Evolutionary conservation across 495 filamentous ascomycete species (phyloP), one percentile per base, ranked within the genome.

Genomic region (Cercophora samala): DNA sequence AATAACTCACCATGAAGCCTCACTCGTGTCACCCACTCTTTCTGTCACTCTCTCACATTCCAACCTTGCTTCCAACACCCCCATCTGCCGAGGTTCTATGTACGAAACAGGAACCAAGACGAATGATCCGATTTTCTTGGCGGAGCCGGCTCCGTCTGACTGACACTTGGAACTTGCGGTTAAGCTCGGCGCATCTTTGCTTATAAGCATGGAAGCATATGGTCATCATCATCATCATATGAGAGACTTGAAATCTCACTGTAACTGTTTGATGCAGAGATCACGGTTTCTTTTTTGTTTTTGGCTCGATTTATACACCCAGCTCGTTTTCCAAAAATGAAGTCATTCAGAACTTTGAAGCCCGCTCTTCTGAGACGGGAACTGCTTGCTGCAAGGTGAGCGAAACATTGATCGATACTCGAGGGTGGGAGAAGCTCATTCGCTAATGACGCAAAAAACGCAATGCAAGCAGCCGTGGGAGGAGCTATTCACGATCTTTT

Each of bases 351-450:
- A 29, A 29, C 21, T 42, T 46, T 62, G n/a, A 37, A 29, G 17
- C 60, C 24, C 4, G 24, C n/a, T 13, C 29, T 29, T 8, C 9
- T 25, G 18, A 37, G 13, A 19, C 46, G 29, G 19, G 24, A 60
- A 15, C n/a, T 64, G 42, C 17, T 19, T 56, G 63, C 51, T 53
- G 69, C 52, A 66, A 69, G 22, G 17, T 72, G 23, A 72, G 11
- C 42, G 23, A 71, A 8, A 18, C 15, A 32, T 52, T 46, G 62
- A 18, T 52, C 3, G 53, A 11, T 32, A n/a, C n/a, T 25, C 26
- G 18, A 29, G 26, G 26, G 26, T 29, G 26, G 26, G 8, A 8
- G 26, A 8, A 29, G 26, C 26, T 29, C 26, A 29, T 29, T 29
- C 26, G 37, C 13, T 46, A 46, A 46, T 13, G 37, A 46, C 37